Evolutionary conservation across 1,284 basidiomycete genomes (phyloP).

Genomic region (Leccinum angustisporum): DNA sequence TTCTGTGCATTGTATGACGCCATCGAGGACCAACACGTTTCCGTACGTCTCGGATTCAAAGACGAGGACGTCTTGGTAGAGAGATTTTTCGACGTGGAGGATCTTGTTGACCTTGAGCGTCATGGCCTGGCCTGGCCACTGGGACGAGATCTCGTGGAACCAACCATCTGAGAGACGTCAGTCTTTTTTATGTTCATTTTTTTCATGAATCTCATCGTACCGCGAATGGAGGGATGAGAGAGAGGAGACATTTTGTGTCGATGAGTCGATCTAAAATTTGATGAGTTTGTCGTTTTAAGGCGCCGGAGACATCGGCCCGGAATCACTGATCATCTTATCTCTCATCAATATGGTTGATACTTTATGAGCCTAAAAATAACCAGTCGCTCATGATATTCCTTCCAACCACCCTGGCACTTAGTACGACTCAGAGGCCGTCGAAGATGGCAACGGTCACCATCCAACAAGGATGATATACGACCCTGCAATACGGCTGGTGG

Average conservation of each 20-base stretch:
- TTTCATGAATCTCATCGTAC: constrained; percentile 12
- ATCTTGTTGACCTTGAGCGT: constrained; percentile 95
- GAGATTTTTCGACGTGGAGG: constrained; percentile 90
- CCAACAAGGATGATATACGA: neutral
- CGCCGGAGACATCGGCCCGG: neutral
- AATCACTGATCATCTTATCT: constrained; percentile 8
- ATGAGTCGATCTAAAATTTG: neutral
- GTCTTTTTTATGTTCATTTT: neutral
- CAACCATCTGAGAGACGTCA: constrained; percentile 73
- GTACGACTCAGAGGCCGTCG: neutral
- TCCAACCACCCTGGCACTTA: neutral
- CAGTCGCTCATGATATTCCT: neutral
- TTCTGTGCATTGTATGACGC: constrained; percentile 96
- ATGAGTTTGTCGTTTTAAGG: neutral
- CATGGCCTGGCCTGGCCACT: constrained; percentile 98
- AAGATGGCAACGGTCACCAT: neutral
- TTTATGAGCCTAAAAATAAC: neutral
- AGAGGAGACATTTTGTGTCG: constrained; percentile 29
- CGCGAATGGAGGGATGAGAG: constrained; percentile 34
- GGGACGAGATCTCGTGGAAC: constrained; percentile 95
- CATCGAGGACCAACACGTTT: constrained; percentile 95
- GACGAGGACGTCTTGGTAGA: constrained; percentile 95
- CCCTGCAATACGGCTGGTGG: too few species aligned
- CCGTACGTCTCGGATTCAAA: constrained; percentile 95
- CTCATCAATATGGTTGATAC: neutral